Evolutionary conservation across 2,329 filamentous ascomycete species (phyloP), one percentile per base, ranked within the genome.

Genomic region (Cladosporium sp.): DNA sequence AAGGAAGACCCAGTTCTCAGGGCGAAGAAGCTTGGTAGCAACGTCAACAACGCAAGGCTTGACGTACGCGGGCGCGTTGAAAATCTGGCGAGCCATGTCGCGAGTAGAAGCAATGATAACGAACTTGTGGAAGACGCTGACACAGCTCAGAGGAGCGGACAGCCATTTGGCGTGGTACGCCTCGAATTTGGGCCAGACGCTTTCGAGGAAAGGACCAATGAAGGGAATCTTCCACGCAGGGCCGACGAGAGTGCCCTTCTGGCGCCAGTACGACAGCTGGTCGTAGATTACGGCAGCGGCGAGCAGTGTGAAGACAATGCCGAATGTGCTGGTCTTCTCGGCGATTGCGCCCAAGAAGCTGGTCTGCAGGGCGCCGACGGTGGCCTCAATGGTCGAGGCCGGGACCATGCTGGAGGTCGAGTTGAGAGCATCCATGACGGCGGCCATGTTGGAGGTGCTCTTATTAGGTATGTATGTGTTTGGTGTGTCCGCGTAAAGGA

Each of bases 101-200:
- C 94, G 91, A 55, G 88, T 92, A 17, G 92, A 95, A 36, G 92
- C 93, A 73, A 99, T 96, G 59, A 99, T 92, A 64, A 97, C 94
- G 74, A 99, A 99, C 91, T 97, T 99, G 85, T 99, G 94, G 80
- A 99, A 99, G 69, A 99, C 92, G 2, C 92, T 97, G 62, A 99
- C 94, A 72, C 94, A 99, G 81, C 92, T 97, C 67, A 99, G 81
- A 50, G 90, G 88, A 49, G 90, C 94, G 71, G 91, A 96, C 68
- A 83, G 75, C 94, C 94, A 99, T 82, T 97, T 97, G 61, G 83
- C 87, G 74, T 92, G 84, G 79, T 99, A 99, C 70, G 92, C 85
- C 61, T 88, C 86, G 73, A 97, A 97, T 70, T 93, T 90, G 59
- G 94, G 94, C 74, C 96, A 87, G 68, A 97, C 81, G 28, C 92